These are phyloP conservation scores for Euphrasia confusa DNA, from an alignment of 257 asterid genomes.

Conservation along the genomic window DNA sequence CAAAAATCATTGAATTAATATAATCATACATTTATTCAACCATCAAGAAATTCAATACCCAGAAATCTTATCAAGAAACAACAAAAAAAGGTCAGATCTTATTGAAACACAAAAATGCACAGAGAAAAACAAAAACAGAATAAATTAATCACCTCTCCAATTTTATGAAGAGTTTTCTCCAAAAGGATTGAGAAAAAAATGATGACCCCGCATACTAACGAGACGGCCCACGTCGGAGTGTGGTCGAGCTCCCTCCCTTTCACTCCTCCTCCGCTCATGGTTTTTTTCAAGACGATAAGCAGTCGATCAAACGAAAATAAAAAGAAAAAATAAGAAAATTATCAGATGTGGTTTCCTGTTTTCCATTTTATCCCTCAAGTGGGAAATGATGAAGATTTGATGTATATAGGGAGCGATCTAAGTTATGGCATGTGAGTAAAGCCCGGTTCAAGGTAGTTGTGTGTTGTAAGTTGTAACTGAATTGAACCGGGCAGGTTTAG, in stretches of 20 bases:
- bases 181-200: conserved; percentile 51
- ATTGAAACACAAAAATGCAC: background rate
- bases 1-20: conserved; percentile 5
- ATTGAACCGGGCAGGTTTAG: conserved; percentile 28
- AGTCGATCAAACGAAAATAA: background rate
- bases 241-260: conserved; percentile 45
- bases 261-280: conserved; percentile 47
- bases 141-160: conserved; percentile 36
- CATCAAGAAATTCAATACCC: background rate
- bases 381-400: conserved; percentile 25
- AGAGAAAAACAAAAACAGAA: background rate
- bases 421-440: conserved; percentile 21
- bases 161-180: conserved; percentile 56
- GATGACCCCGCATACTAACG: conserved; percentile 58
- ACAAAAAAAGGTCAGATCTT: background rate
- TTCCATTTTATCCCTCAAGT: conserved; percentile 13
- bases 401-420: conserved; percentile 1
- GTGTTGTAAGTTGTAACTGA: conserved; percentile 25
- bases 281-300: background rate
- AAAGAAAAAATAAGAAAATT: background rate
- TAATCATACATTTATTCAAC: background rate
- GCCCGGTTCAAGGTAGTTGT: conserved; percentile 37
- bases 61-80: background rate
- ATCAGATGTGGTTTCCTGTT: background rate
- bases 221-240: conserved; percentile 85